A percentile compares a stretch with the other conserved stretches of the same genome.
Conservation (phyloP, 2,329 filamentous ascomycete genomes). For the Claviceps sp. region DNA sequence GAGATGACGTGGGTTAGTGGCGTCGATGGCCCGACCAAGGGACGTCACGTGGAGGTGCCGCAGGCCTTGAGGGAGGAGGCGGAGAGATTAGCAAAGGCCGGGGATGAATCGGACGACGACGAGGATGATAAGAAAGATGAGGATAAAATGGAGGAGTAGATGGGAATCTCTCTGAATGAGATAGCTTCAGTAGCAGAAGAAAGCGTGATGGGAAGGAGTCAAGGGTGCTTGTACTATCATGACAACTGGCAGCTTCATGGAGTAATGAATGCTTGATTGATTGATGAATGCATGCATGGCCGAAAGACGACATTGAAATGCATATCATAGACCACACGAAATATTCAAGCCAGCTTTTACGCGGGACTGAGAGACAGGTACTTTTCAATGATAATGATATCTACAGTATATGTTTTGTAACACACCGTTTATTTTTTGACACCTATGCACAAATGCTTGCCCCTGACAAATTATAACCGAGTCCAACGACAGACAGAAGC, state of each 20-base stretch:
- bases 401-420: no score
- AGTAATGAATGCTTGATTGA: constrained; percentile 20
- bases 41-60: constrained; percentile 84
- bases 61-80: constrained; percentile 84
- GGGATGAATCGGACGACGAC: constrained; percentile 76
- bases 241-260: constrained; percentile 18
- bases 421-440: no score
- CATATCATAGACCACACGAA: no score
- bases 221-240: constrained; percentile 22
- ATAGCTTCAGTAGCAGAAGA: neutral
- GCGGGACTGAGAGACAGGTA: no score
- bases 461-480: no score
- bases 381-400: no score
- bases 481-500: no score
- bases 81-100: constrained; percentile 81
- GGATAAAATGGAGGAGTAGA: constrained; percentile 84
- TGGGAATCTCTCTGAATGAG: neutral
- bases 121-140: constrained; percentile 52
- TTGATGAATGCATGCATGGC: no score
- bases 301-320: no score
- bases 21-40: constrained; percentile 75
- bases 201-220: neutral
- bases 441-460: no score
- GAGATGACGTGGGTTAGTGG: constrained; percentile 98
- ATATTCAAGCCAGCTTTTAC: no score